Evolutionary conservation across 257 asterid species (phyloP), one percentile per base, ranked within the genome.

Genomic region (Solanum arcanum): DNA sequence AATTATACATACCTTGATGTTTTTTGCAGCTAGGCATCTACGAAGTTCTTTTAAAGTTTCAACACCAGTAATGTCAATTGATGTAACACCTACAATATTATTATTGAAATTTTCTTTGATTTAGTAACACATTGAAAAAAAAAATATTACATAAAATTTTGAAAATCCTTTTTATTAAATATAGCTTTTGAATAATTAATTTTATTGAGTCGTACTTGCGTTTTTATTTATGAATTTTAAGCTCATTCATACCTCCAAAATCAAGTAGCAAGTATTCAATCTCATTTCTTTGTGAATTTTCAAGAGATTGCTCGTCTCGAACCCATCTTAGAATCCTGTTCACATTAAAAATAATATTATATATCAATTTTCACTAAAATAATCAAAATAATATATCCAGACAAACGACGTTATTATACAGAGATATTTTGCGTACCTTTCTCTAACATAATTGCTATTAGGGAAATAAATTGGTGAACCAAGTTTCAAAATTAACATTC

Each of bases 381-480:
- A 56, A 56, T 37, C 25, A 56, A 56, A 56, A 59, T 2, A 59
- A 62, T 62, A 62, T 62, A 62, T 62, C 14, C 3, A 62, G 4
- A 10, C 16, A 62, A 62, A 62, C 3, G 7, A n/a, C 70, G 31
- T 23, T 21, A n/a, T n/a, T 62, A 62, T n/a, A 62, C 7, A 62
- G 7, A 62, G 16, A 46, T 1, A 46, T 3, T 47, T 80, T 37
- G 39, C 68, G 10, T 47, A 95, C 98, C 98, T 94, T 73, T 97
- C 98, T 88, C 94, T 95, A 0, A 97, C 88, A 90, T 95, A 95
- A 62, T 90, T 89, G 59, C 88, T 88, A 88, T 95, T 97, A 6
- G 97, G 97, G 85, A 94, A 97, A 88, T 94, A 97, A 23, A 95
- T 89, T 11, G 99, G 99, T 1, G 99, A 97, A 14, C 98, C 99